Percentiles rank a stretch among this genome's conserved stretches.
phyloP scores from a whole-genome alignment of 306 rosid genomes.

The Echinosophora koreensis region DNA sequence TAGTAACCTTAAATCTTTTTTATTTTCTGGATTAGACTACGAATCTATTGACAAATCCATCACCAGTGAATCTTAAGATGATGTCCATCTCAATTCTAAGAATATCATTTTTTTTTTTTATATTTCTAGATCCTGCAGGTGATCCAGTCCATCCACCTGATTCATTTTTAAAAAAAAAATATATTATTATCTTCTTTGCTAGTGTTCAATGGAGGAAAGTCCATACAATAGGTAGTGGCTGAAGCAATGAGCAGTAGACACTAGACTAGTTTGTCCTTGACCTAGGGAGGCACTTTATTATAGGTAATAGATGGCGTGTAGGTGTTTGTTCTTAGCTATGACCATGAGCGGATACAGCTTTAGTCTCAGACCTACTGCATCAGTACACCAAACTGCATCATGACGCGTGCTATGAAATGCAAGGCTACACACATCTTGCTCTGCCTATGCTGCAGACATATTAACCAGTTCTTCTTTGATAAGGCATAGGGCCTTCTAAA shows the following conservation, averaged over 20 bases:
- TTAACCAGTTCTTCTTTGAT: neutral
- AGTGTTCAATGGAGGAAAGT: slow-evolving; percentile 1
- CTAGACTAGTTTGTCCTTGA: slow-evolving; percentile 1
- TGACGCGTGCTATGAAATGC: neutral
- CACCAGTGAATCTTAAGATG: slow-evolving; percentile 4
- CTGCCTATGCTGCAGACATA: neutral
- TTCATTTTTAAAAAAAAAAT: too few species aligned
- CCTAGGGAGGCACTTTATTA: neutral
- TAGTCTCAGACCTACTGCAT: neutral
- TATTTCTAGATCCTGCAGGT: neutral
- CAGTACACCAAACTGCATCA: neutral
- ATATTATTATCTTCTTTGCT: too few species aligned
- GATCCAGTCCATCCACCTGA: slow-evolving; percentile 8
- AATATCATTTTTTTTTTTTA: neutral
- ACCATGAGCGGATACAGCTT: neutral
- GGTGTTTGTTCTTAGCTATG: slow-evolving; percentile 8
- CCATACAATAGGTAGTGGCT: neutral
- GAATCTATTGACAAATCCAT: slow-evolving; percentile 4
- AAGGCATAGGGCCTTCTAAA: neutral
- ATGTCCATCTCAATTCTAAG: neutral
- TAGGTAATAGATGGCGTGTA: neutral
- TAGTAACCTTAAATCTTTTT: neutral
- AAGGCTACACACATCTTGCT: neutral
- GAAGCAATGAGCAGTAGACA: neutral
- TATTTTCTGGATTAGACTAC: neutral